Evolutionary conservation across 768 basidiomycete species (phyloP).

Genomic region (Boletus pseudo-olivaceus): DNA sequence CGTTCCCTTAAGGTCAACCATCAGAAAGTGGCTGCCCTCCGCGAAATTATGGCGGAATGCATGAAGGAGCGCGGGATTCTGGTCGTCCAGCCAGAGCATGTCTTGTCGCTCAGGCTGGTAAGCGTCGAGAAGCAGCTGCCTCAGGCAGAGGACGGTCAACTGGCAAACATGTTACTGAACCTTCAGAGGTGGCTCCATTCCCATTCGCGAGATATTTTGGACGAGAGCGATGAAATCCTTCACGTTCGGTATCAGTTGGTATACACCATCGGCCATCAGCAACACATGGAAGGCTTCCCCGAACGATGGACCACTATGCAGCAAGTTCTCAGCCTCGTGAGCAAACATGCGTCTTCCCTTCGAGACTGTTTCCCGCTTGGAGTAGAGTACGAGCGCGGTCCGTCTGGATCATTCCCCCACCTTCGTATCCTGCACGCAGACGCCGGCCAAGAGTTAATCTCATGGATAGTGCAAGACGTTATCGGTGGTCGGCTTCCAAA

Average conservation of each 20-base stretch:
- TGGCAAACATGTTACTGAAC: constrained; percentile 22
- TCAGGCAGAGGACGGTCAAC: not conserved
- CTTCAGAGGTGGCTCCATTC: constrained; percentile 26
- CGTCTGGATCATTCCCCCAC: constrained; percentile 20
- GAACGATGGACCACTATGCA: constrained; percentile 35
- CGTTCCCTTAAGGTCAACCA: constrained; percentile 32
- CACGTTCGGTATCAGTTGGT: constrained; percentile 37
- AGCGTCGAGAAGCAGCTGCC: constrained; percentile 36
- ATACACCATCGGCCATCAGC: constrained; percentile 34
- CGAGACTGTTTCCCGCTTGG: not conserved
- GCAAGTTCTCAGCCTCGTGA: constrained; percentile 28
- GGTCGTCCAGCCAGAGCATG: constrained; percentile 50
- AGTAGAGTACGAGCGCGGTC: constrained; percentile 17
- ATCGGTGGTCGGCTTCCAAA: constrained; percentile 14
- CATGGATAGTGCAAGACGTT: constrained; percentile 13
- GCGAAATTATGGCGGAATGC: constrained; percentile 37
- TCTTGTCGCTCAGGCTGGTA: constrained; percentile 49
- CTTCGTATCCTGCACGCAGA: constrained; percentile 20
- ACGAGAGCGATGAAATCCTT: constrained; percentile 33
- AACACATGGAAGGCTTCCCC: constrained; percentile 27
- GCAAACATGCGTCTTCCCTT: constrained; percentile 13
- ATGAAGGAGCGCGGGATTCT: constrained; percentile 39
- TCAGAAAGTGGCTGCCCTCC: constrained; percentile 23
- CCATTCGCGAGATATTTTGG: constrained; percentile 27
- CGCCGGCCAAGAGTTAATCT: constrained; percentile 12